These are phyloP conservation scores for Centella asiatica DNA, from an alignment of 129 eudicot genomes.

Conservation along the genomic window DNA sequence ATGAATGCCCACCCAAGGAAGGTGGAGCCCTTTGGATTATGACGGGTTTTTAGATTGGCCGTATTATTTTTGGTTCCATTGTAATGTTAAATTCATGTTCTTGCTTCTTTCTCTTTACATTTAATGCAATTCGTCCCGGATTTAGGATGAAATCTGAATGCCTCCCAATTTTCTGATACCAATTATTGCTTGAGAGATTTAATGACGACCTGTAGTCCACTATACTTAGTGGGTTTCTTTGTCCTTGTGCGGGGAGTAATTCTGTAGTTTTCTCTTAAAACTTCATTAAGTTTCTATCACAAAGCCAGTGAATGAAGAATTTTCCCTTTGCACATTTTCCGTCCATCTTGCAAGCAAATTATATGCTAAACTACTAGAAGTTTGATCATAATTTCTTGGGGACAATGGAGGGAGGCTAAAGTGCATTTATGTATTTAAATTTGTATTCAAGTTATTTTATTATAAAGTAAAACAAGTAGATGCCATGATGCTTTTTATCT, in stretches of 20 bases:
- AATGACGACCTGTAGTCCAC: slow-evolving; percentile 28
- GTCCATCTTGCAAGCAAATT: not conserved
- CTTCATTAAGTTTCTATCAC: slow-evolving; percentile 10
- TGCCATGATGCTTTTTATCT: not conserved
- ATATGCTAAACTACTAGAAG: not conserved
- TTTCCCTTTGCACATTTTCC: not conserved
- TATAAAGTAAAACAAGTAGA: not conserved
- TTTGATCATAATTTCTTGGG: not conserved
- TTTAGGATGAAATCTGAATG: slow-evolving; percentile 27
- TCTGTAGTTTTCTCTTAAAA: slow-evolving; percentile 13
- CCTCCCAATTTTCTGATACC: slow-evolving; percentile 30
- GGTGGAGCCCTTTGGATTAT: slow-evolving; percentile 31
- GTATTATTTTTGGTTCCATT: slow-evolving; percentile 25
- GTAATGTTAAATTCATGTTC: slow-evolving; percentile 26
- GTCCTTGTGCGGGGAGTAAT: slow-evolving; percentile 20
- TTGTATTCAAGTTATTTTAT: slow-evolving; percentile 5
- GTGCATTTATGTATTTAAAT: not conserved
- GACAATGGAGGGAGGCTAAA: not conserved
- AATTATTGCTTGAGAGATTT: slow-evolving; percentile 44
- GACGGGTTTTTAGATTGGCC: slow-evolving; percentile 35
- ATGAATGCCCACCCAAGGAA: slow-evolving; percentile 25
- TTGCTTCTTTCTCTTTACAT: slow-evolving; percentile 23
- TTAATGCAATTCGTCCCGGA: slow-evolving; percentile 11
- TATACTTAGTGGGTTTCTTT: slow-evolving; percentile 33
- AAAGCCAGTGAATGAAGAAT: not conserved